These are phyloP conservation scores for Aspergillus novoparasiticus DNA, from an alignment of 2,329 filamentous ascomycete species.

Conservation along the genomic window DNA sequence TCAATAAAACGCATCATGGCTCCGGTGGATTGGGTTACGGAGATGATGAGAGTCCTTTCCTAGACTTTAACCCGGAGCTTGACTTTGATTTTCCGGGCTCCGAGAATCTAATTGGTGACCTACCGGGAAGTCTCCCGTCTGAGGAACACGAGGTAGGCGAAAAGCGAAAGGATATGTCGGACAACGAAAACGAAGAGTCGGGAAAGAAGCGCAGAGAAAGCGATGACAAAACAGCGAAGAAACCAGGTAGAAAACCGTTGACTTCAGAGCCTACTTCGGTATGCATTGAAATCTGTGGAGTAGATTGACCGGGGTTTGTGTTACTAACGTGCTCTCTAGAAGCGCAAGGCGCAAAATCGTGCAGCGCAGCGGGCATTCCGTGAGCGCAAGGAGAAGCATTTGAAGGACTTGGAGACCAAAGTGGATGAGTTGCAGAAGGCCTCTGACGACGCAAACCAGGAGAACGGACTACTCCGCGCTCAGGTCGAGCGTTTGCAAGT, in stretches of 20 bases:
- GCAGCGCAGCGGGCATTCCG: conserved; percentile 91
- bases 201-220: conserved; percentile 73
- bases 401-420: conserved; percentile 56
- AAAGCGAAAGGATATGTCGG: conserved; percentile 64
- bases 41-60: conserved; percentile 73
- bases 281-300: conserved; percentile 49
- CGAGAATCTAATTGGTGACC: conserved; percentile 73
- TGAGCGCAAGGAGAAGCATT: conserved; percentile 85
- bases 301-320: neutral
- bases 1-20: conserved; percentile 37
- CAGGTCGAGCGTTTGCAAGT: conserved; percentile 84
- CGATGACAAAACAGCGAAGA: conserved; percentile 86
- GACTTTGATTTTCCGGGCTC: conserved; percentile 70
- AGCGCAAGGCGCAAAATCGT: conserved; percentile 85
- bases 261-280: conserved; percentile 95
- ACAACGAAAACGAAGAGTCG: conserved; percentile 65
- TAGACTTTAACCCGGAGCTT: conserved; percentile 80
- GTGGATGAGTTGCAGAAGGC: conserved; percentile 72
- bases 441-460: conserved; percentile 78
- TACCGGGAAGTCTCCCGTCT: conserved; percentile 54
- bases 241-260: conserved; percentile 92
- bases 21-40: conserved; percentile 54
- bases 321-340: conserved; percentile 37
- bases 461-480: conserved; percentile 81
- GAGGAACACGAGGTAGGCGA: conserved; percentile 60